Conservation (phyloP, 2,329 filamentous ascomycete species). For the Talaromyces sp. region DNA sequence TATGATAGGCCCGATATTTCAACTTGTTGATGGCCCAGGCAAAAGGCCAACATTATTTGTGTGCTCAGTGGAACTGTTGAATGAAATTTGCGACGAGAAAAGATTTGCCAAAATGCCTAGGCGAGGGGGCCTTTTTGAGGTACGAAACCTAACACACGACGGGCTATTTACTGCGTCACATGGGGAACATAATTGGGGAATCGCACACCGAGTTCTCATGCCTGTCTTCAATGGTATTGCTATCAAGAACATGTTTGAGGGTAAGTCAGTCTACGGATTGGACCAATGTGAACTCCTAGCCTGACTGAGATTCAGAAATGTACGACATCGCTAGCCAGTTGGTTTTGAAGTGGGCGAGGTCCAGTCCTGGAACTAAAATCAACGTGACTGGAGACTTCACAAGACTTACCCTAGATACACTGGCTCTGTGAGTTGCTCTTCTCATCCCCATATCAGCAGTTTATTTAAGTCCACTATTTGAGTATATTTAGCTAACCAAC, state of each 20-base stretch:
- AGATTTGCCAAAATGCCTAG: neutral
- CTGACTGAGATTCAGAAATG: neutral
- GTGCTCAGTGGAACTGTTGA: neutral
- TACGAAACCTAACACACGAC: slow-evolving; percentile 59
- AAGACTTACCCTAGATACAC: neutral
- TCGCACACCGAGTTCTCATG: neutral
- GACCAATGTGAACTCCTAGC: neutral
- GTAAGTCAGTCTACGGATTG: neutral
- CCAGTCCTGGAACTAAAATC: neutral
- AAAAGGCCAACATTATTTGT: neutral
- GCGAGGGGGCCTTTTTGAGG: slow-evolving; percentile 29
- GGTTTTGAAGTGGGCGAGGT: neutral
- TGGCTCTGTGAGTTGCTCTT: neutral
- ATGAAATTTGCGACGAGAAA: neutral
- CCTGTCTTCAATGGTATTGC: neutral
- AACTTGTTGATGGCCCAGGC: neutral
- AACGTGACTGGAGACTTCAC: neutral
- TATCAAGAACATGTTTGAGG: neutral
- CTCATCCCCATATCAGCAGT: neutral
- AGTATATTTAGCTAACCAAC: neutral
- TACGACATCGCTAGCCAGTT: neutral
- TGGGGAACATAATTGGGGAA: neutral
- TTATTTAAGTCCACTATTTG: neutral
- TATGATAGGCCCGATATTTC: neutral
- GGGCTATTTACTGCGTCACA: slow-evolving; percentile 57